Percentiles rank a stretch among this genome's conserved stretches.
Evolutionary conservation across 2,329 filamentous ascomycete genomes (phyloP).

Genomic region (Celoporthe dispersa): DNA sequence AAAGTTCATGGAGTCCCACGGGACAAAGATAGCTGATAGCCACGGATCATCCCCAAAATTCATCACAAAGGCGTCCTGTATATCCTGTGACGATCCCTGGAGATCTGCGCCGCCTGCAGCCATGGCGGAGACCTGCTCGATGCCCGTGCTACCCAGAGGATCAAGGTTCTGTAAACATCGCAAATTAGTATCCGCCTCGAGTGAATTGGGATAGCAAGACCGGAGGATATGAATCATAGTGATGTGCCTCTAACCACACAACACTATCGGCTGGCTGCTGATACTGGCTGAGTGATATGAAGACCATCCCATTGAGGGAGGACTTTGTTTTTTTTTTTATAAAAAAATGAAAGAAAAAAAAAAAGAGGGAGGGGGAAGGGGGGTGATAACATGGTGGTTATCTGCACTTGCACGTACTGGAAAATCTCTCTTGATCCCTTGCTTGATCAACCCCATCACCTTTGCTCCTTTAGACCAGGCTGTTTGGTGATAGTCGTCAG

Average conservation of each 20-base stretch:
- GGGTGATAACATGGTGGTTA: not conserved
- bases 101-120: conserved; percentile 11
- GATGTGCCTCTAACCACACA: not conserved
- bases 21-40: conserved; percentile 29
- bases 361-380: too few species aligned
- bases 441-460: conserved; percentile 14
- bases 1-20: conserved; percentile 29
- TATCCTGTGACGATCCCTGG: conserved; percentile 11
- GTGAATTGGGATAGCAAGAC: too few species aligned
- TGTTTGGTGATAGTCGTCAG: not conserved
- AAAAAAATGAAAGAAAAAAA: too few species aligned
- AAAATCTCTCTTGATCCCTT: conserved; percentile 14
- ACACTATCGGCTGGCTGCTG: not conserved
- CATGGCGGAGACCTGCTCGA: not conserved
- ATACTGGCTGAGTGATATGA: not conserved
- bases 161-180: conserved; percentile 1
- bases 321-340: too few species aligned
- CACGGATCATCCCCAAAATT: conserved; percentile 27
- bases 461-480: conserved; percentile 12
- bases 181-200: not conserved
- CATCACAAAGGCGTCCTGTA: conserved; percentile 19
- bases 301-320: too few species aligned
- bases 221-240: not conserved
- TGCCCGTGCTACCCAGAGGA: conserved; percentile 2
- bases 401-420: not conserved